These are phyloP conservation scores for Botrytis paeoniae DNA, from an alignment of 2,329 filamentous ascomycete genomes.

Conservation along the genomic window DNA sequence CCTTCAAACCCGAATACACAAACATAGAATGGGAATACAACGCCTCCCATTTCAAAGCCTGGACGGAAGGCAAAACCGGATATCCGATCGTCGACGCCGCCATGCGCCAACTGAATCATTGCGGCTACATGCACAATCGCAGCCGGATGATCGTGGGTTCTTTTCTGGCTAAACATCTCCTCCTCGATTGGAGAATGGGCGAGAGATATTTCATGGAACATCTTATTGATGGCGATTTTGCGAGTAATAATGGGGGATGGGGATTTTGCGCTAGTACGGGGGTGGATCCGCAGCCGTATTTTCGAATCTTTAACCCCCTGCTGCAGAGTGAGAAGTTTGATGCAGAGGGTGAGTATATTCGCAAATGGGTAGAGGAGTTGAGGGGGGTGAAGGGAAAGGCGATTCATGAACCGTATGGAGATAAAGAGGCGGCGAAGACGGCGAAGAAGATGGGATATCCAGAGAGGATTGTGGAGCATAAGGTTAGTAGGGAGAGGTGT, in stretches of 20 bases:
- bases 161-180: constrained; percentile 75
- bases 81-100: constrained; percentile 83
- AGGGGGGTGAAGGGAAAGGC: constrained; percentile 60
- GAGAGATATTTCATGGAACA: constrained; percentile 82
- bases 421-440: constrained; percentile 58
- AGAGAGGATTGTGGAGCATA: constrained; percentile 71
- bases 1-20: constrained; percentile 80
- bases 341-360: constrained; percentile 72
- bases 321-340: constrained; percentile 88
- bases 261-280: constrained; percentile 60
- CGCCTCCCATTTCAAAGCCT: constrained; percentile 63
- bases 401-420: constrained; percentile 78
- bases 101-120: constrained; percentile 70
- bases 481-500: constrained; percentile 62
- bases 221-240: constrained; percentile 40
- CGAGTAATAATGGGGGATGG: constrained; percentile 39
- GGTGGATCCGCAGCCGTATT: constrained; percentile 86
- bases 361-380: constrained; percentile 78
- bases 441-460: constrained; percentile 72
- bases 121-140: constrained; percentile 81
- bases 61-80: constrained; percentile 72
- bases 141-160: constrained; percentile 81
- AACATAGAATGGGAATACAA: constrained; percentile 82
- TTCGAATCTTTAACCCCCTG: constrained; percentile 84
- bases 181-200: constrained; percentile 80